phyloP scores from a whole-genome alignment of 2,329 filamentous ascomycete genomes.

The Cladophialophora carrionii region DNA sequence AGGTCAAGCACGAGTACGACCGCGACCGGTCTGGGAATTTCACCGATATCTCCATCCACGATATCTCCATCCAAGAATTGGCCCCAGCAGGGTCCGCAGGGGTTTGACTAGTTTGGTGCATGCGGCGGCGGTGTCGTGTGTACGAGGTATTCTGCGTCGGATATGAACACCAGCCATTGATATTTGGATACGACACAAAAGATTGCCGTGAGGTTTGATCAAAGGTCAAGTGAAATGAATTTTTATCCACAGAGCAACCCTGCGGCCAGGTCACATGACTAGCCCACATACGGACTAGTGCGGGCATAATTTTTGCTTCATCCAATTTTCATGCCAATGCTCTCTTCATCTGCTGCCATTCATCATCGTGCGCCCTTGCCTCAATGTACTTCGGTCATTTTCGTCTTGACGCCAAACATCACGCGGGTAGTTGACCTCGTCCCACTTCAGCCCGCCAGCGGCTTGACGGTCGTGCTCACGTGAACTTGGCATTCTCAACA shows the following conservation, averaged over 20 bases:
- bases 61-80: not conserved
- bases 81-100: not conserved
- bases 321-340: conserved; percentile 1
- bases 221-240: not conserved
- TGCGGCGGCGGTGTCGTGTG: too few relatives aligned
- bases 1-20: not conserved
- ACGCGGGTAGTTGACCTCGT: not conserved
- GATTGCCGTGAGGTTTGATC: not conserved
- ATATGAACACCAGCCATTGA: not conserved
- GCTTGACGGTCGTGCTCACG: not conserved
- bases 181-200: too few relatives aligned
- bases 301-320: not conserved
- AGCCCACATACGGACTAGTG: not conserved
- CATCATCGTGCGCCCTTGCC: not conserved
- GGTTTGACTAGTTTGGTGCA: not conserved
- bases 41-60: not conserved
- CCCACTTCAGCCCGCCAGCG: not conserved
- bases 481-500: not conserved
- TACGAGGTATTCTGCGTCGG: not conserved
- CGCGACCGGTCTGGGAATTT: not conserved
- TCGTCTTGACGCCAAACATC: not conserved
- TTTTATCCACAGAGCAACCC: not conserved
- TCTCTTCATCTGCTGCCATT: not conserved
- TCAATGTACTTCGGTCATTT: not conserved
- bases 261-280: not conserved